Evolutionary conservation across 1,284 basidiomycete species (phyloP).

Genomic region (Coriolopsis trogii): DNA sequence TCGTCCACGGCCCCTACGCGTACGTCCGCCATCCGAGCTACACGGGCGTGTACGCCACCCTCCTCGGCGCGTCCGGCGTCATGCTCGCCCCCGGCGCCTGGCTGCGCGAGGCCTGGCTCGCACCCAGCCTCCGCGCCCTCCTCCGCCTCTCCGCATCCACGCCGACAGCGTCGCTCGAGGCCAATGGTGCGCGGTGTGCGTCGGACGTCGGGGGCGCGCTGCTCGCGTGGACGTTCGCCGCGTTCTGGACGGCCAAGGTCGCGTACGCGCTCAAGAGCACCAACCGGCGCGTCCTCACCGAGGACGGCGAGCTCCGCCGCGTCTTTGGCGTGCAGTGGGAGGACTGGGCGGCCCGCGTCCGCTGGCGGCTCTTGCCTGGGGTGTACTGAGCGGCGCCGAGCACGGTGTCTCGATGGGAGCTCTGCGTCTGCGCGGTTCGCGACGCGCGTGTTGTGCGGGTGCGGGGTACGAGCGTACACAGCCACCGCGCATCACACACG

Average conservation of each 20-base stretch:
- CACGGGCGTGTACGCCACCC: constrained; percentile 31
- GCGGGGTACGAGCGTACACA: too few relatives aligned
- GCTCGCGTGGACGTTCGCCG: constrained; percentile 26
- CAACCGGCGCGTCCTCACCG: constrained; percentile 35
- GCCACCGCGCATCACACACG: too few relatives aligned
- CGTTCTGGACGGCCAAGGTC: constrained; percentile 32
- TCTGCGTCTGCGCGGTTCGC: too few relatives aligned
- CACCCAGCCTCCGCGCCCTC: background rate
- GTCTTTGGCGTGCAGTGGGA: constrained; percentile 57
- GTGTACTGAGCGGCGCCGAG: constrained; percentile 26
- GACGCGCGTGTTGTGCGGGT: too few relatives aligned
- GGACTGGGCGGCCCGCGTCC: constrained; percentile 49
- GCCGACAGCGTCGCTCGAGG: background rate
- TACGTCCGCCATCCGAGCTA: constrained; percentile 36
- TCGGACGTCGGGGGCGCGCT: constrained; percentile 25
- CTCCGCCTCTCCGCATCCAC: background rate
- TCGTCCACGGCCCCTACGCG: constrained; percentile 33
- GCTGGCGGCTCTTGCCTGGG: constrained; percentile 58
- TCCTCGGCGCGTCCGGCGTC: constrained; percentile 29
- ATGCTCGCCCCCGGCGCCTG: constrained; percentile 30
- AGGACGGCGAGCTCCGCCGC: constrained; percentile 55
- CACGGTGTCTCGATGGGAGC: too few relatives aligned
- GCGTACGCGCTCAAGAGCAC: constrained; percentile 31
- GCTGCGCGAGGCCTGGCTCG: constrained; percentile 30
- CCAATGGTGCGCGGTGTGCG: constrained; percentile 24